phyloP scores from a whole-genome alignment of 208 protist species.

The Porcisia hertigi region DNA sequence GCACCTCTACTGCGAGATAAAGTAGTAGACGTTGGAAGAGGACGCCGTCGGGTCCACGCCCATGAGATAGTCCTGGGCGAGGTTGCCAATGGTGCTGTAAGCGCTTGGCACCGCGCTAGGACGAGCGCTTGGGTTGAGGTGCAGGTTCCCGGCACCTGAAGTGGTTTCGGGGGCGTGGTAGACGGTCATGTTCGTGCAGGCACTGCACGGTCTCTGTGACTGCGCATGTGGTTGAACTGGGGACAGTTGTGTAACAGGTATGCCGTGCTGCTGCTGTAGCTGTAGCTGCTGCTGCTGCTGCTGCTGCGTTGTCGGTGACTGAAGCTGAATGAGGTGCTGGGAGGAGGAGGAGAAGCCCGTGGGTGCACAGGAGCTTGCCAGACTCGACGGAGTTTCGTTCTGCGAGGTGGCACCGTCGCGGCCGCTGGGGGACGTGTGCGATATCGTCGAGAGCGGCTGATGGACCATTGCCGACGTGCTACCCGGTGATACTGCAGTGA shows the following conservation, averaged over 20 bases:
- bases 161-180: conserved; percentile 9
- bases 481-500: conserved; percentile 4
- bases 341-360: conserved; percentile 12
- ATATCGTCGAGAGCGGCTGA: conserved; percentile 16
- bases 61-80: conserved; percentile 21
- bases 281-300: no score
- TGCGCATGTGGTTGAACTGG: conserved; percentile 12
- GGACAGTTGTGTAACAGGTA: conserved; percentile 1
- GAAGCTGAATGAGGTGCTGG: conserved; percentile 5
- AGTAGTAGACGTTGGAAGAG: conserved; percentile 25
- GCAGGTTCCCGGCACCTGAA: neutral
- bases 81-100: neutral
- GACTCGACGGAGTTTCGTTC: conserved; percentile 18
- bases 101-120: neutral
- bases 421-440: conserved; percentile 20
- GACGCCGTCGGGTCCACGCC: conserved; percentile 13
- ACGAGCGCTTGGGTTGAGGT: neutral
- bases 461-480: conserved; percentile 1
- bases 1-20: conserved; percentile 3
- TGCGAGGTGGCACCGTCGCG: conserved; percentile 18
- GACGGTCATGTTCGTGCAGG: conserved; percentile 3
- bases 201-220: conserved; percentile 8
- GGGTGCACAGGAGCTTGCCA: conserved; percentile 13
- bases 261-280: neutral
- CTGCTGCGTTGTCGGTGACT: conserved; percentile 1